Evolutionary conservation across 495 filamentous ascomycete genomes (phyloP).

Genomic region (Bacidia gigantensis): DNA sequence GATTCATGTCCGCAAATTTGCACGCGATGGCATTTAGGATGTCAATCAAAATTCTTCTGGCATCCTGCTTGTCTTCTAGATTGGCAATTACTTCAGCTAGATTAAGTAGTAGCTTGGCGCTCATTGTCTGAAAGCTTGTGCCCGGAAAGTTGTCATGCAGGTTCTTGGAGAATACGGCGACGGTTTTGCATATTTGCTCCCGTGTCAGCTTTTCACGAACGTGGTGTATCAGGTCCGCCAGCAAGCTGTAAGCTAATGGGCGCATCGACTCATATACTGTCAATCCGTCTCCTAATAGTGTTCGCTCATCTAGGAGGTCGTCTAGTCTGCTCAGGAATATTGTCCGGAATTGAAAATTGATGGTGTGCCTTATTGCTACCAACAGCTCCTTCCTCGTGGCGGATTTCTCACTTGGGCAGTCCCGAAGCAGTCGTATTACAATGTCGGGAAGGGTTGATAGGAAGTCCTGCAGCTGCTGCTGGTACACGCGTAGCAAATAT

Average conservation of each 20-base stretch:
- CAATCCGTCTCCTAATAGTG: conserved; percentile 85
- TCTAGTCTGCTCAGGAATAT: conserved; percentile 94
- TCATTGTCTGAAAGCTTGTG: conserved; percentile 99
- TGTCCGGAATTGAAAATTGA: conserved; percentile 96
- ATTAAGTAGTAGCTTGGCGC: conserved; percentile 88
- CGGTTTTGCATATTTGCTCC: conserved; percentile 84
- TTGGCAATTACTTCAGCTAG: conserved; percentile 95
- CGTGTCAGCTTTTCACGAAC: conserved; percentile 71
- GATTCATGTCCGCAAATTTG: conserved; percentile 96
- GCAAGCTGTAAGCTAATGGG: conserved; percentile 93
- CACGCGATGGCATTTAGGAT: conserved; percentile 95
- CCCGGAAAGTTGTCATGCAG: conserved; percentile 92
- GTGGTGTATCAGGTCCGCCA: conserved; percentile 95
- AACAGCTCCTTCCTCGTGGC: conserved; percentile 86
- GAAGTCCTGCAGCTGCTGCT: conserved; percentile 79
- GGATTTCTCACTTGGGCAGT: conserved; percentile 89
- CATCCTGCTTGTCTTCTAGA: conserved; percentile 79
- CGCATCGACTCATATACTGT: conserved; percentile 96
- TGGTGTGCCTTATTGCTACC: conserved; percentile 94
- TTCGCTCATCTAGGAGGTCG: conserved; percentile 83
- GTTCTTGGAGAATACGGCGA: conserved; percentile 94
- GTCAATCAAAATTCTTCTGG: conserved; percentile 90
- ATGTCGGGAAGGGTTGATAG: conserved; percentile 77
- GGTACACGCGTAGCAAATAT: conserved; percentile 80
- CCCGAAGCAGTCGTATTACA: conserved; percentile 79